Percentiles rank a stretch among this genome's conserved stretches.
Evolutionary conservation across 2,329 filamentous ascomycete species (phyloP).

Genomic region (Fusarium paranaense): DNA sequence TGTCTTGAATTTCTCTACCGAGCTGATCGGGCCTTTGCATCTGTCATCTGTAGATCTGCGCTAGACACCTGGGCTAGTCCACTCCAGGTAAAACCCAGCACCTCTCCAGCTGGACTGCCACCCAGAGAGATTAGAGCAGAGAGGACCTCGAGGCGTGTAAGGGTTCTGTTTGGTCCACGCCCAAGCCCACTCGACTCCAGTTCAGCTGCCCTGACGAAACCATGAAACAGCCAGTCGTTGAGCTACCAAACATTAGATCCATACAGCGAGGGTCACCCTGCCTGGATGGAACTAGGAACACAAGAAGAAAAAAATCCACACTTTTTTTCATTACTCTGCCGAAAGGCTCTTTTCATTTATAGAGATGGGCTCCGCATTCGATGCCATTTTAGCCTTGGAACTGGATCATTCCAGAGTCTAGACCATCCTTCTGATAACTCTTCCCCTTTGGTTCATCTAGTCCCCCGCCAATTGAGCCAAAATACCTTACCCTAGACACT

Average conservation of each 20-base stretch:
- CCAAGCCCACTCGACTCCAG: conserved; percentile 1
- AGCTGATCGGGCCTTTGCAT: conserved; percentile 13
- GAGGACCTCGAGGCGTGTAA: not conserved
- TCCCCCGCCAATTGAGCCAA: conserved; percentile 21
- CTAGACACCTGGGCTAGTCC: conserved; percentile 22
- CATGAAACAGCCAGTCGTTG: conserved; percentile 24
- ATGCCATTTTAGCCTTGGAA: conserved; percentile 3
- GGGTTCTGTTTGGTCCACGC: not conserved
- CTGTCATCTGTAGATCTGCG: conserved; percentile 28
- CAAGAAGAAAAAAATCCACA: not conserved
- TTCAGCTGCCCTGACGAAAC: conserved; percentile 15
- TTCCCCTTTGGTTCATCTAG: conserved; percentile 8
- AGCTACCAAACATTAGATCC: not conserved
- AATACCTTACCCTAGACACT: conserved; percentile 17
- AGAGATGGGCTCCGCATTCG: conserved; percentile 26
- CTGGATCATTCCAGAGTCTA: conserved; percentile 14
- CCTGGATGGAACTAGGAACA: not conserved
- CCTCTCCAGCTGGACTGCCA: conserved; percentile 1
- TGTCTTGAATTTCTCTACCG: not conserved
- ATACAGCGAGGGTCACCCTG: not conserved
- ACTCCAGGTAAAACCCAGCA: conserved; percentile 28
- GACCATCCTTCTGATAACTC: not conserved
- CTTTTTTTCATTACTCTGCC: not conserved
- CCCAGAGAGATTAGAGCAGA: not conserved
- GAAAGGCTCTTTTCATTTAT: not conserved